Conservation (phyloP, 2,329 filamentous ascomycete genomes). For the Coniosporium tulheliwenetii region DNA sequence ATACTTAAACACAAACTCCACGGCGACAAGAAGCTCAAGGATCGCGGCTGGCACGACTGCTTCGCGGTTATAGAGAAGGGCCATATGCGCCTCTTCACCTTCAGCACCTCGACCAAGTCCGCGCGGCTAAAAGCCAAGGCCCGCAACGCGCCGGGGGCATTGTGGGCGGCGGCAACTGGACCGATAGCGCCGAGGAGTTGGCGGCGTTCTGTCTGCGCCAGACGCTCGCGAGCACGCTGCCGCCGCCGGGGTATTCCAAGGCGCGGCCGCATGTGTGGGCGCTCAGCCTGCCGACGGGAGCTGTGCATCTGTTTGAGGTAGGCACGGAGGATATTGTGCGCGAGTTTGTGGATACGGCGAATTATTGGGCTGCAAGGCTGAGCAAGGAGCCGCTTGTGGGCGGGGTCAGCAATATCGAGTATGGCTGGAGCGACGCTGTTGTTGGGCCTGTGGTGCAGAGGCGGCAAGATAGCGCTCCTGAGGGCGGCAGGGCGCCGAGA, state of each 20-base stretch:
- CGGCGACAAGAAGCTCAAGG: slow-evolving; percentile 81
- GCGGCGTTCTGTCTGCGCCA: slow-evolving; percentile 80
- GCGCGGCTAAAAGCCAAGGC: slow-evolving; percentile 30
- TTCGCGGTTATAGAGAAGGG: slow-evolving; percentile 96
- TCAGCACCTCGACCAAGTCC: slow-evolving; percentile 63
- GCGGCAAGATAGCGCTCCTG: slow-evolving; percentile 7
- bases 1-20: slow-evolving; percentile 95
- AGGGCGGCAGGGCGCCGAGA: neutral
- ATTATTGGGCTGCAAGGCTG: slow-evolving; percentile 92
- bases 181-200: slow-evolving; percentile 82
- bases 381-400: slow-evolving; percentile 88
- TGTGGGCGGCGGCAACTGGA: slow-evolving; percentile 96
- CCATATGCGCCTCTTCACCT: slow-evolving; percentile 86
- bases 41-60: slow-evolving; percentile 85
- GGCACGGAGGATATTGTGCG: slow-evolving; percentile 88
- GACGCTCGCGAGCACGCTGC: slow-evolving; percentile 79
- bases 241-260: slow-evolving; percentile 84
- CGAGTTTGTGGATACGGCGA: slow-evolving; percentile 86
- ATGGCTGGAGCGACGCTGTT: slow-evolving; percentile 83
- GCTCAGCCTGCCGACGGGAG: slow-evolving; percentile 76
- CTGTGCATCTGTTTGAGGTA: slow-evolving; percentile 95
- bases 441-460: slow-evolving; percentile 39
- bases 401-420: slow-evolving; percentile 92
- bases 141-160: slow-evolving; percentile 40
- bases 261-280: slow-evolving; percentile 87